Base-by-base conservation (phyloP, 768 basidiomycete species). In the Mycena galopus region DNA sequence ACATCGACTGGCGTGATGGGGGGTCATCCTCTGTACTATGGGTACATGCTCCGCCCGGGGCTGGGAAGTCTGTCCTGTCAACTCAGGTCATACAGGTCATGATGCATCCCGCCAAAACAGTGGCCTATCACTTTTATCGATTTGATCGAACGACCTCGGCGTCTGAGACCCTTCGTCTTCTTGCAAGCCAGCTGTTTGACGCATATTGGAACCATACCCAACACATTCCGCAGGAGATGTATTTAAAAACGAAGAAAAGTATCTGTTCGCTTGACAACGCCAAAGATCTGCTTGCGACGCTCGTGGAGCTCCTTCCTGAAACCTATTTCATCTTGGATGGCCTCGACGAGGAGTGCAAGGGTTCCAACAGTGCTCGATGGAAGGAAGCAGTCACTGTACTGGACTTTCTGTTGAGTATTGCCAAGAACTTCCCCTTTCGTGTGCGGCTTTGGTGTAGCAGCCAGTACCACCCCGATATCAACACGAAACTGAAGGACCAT, bases 391-490 rank as follows among this genome's bases (percentile, higher is more conserved):
- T 32, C 9, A 32, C 68, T 1, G 64, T 72, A 8, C 67, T 79
- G 14, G 53, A 66, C 8, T 75, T 78, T 53, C 56, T 80, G n/a
- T n/a, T n/a, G n/a, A n/a, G n/a, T n/a, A n/a, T n/a, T 8, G 61
- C 67, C 33, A 39, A 69, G 12, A 69, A 65, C 44, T 64, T 35
- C 44, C 75, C 75, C 9, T 50, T 71, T 16, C 69, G 53, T 3
- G 73, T 80, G 21, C 77, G 78, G 3, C 23, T 81, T 8, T 79
- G 79, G 79, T 79, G 65, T 59, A 79, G 77, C 63, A 77, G 77
- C 39, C 78, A 78, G 56, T 57, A 35, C 6, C 76, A 69, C 16
- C 58, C 66, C n/a, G 55, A 29, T 29, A 76, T 79, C 66, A 55
- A 58, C n/a, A 51, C 72, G 19, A 59, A 59, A 58, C 67, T 78